These are phyloP conservation scores for Trichoderma aggressivum DNA, from an alignment of 2,329 filamentous ascomycete genomes.

Conservation along the genomic window DNA sequence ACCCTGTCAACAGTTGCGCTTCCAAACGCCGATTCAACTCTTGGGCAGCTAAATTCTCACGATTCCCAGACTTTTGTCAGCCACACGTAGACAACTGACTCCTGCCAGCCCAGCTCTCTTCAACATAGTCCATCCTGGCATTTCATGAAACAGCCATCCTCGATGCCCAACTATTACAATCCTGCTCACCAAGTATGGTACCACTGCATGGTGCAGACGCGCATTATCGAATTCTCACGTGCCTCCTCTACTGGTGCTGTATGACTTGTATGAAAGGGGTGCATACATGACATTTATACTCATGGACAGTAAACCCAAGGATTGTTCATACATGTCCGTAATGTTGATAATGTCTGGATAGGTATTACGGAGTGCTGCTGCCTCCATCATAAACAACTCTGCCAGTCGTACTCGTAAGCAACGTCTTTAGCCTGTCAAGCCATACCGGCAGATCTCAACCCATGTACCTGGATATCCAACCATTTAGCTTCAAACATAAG, in stretches of 20 bases:
- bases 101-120: neutral
- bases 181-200: neutral
- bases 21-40: neutral
- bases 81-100: neutral
- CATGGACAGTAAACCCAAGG: neutral
- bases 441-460: neutral
- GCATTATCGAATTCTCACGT: slow-evolving; percentile 7
- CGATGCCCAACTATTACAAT: neutral
- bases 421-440: neutral
- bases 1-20: neutral
- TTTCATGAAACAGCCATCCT: neutral
- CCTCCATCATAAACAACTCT: neutral
- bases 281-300: neutral
- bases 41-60: neutral
- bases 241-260: neutral
- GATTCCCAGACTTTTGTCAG: neutral
- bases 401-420: neutral
- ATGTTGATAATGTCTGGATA: neutral
- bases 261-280: neutral
- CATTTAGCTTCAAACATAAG: neutral
- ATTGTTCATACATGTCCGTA: neutral
- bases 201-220: neutral
- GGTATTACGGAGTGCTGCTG: neutral
- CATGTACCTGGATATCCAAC: neutral
- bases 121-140: neutral